These are phyloP conservation scores for Microdochium bolleyi DNA, from an alignment of 2,329 filamentous ascomycete species.

Conservation along the genomic window DNA sequence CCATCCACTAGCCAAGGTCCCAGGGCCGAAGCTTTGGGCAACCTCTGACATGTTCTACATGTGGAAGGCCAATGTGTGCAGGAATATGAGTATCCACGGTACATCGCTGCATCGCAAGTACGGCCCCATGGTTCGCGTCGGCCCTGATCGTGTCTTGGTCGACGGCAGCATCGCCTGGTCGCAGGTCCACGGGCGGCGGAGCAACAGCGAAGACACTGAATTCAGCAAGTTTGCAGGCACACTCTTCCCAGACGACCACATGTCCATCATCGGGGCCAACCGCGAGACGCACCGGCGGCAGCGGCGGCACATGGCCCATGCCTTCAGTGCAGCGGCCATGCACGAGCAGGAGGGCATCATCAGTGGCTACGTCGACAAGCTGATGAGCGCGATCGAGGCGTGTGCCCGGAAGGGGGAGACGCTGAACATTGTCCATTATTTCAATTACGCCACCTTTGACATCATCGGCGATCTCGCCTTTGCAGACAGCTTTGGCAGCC, in stretches of 20 bases:
- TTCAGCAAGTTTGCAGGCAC: conserved; percentile 7
- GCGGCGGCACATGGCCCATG: conserved; percentile 18
- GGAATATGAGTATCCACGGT: not conserved
- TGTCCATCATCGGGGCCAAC: conserved; percentile 6
- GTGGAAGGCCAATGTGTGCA: not conserved
- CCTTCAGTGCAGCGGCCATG: conserved; percentile 21
- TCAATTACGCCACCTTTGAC: conserved; percentile 4
- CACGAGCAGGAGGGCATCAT: conserved; percentile 23
- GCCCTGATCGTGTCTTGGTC: conserved; percentile 33
- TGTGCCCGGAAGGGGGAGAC: conserved; percentile 34
- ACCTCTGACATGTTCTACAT: not conserved
- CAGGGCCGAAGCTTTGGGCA: not conserved
- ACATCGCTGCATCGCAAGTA: conserved; percentile 11
- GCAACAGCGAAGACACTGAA: conserved; percentile 4
- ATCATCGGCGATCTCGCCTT: conserved; percentile 3
- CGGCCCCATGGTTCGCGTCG: conserved; percentile 30
- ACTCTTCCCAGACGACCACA: conserved; percentile 2
- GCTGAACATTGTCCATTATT: conserved; percentile 2
- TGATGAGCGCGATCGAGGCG: conserved; percentile 14
- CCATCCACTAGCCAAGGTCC: not conserved
- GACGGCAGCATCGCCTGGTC: conserved; percentile 22
- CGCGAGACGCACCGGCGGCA: conserved; percentile 14
- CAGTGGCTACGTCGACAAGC: conserved; percentile 16
- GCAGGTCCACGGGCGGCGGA: conserved; percentile 15
- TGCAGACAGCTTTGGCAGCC: conserved; percentile 1